Conservation (phyloP, 345 rosid genomes). For the Carallia brachiata region DNA sequence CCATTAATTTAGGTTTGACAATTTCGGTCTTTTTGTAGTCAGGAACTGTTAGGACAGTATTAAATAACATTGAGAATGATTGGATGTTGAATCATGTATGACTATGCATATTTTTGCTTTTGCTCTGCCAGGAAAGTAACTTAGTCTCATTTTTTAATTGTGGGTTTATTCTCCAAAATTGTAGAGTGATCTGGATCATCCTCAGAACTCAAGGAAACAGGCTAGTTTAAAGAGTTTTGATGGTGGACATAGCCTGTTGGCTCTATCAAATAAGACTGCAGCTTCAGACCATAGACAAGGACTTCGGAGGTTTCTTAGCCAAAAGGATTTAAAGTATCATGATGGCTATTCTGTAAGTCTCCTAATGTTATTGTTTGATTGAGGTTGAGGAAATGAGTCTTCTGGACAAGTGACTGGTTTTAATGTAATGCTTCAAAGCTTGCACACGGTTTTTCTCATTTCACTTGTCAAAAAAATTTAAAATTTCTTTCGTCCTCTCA, state of each 20-base stretch:
- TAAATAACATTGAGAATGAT: too few species aligned
- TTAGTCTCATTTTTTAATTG: neutral
- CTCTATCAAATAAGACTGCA: conserved; percentile 36
- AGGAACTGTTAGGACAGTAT: too few species aligned
- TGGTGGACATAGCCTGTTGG: conserved; percentile 35
- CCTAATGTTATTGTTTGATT: neutral
- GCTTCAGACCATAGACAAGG: conserved; percentile 48
- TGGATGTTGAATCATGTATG: too few species aligned
- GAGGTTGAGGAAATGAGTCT: too few species aligned
- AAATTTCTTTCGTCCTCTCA: conserved; percentile 32
- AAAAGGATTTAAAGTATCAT: conserved; percentile 57
- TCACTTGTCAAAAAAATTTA: neutral
- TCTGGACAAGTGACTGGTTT: neutral
- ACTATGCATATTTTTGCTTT: too few species aligned
- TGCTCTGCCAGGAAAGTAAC: neutral
- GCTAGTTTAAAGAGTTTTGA: conserved; percentile 35
- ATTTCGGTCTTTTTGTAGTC: too few species aligned
- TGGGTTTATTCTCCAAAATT: conserved; percentile 21
- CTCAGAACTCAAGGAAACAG: conserved; percentile 38
- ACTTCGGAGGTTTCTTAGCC: conserved; percentile 66
- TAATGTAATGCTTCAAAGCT: neutral
- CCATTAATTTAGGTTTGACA: too few species aligned
- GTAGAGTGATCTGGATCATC: conserved; percentile 72
- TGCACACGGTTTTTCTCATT: neutral
- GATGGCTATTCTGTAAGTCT: conserved; percentile 85